Percentiles rank a stretch among this genome's conserved stretches.
Conservation (phyloP, 179 eudicot genomes). For the Pouteria campechiana region DNA sequence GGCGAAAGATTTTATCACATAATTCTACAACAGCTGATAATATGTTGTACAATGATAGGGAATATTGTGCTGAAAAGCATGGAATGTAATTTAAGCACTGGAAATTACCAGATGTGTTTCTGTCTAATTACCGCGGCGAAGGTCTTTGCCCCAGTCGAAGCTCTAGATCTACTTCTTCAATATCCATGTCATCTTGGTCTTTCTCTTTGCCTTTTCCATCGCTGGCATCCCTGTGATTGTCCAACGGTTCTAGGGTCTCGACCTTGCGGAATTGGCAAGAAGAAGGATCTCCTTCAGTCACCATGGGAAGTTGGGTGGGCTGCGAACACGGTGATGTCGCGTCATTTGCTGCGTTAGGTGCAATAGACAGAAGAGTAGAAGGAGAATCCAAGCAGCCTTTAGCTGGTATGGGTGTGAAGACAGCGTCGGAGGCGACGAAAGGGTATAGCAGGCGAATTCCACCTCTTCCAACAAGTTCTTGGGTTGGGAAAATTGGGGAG, state of each 20-base stretch:
- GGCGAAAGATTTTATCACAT: too few relatives aligned
- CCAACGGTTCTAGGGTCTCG: constrained; percentile 5
- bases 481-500: constrained; percentile 12
- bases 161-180: constrained; percentile 26
- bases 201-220: neutral
- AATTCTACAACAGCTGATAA: too few relatives aligned
- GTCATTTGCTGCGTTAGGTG: constrained; percentile 1
- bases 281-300: constrained; percentile 8
- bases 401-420: neutral
- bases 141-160: constrained; percentile 22
- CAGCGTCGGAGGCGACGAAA: constrained; percentile 7
- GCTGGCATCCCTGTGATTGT: neutral
- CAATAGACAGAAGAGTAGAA: constrained; percentile 5
- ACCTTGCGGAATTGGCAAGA: constrained; percentile 9
- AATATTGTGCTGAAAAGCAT: neutral
- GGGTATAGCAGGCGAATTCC: constrained; percentile 27
- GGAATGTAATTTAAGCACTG: neutral
- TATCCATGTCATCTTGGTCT: constrained; percentile 7
- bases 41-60: neutral
- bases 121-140: constrained; percentile 1
- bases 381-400: constrained; percentile 5
- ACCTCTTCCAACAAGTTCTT: constrained; percentile 11
- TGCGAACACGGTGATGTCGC: constrained; percentile 1
- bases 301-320: neutral
- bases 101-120: neutral